Evolutionary conservation across 352 stramenopile species (phyloP), one percentile per base, ranked within the genome.

Genomic region (Phytophthora sp.): DNA sequence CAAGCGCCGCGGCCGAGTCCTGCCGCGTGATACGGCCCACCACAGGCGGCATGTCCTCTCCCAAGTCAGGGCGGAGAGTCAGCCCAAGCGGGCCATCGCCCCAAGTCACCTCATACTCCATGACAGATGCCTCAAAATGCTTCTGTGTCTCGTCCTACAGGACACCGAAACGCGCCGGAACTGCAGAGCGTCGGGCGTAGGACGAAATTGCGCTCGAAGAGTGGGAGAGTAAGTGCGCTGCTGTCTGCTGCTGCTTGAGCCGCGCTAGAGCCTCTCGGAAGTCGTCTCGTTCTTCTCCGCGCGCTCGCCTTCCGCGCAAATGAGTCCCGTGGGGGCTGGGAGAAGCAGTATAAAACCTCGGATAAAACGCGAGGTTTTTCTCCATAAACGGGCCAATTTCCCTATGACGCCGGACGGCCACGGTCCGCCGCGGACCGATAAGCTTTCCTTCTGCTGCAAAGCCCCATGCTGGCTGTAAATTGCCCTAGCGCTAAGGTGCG

Each of bases 51-150:
- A 95, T 95, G 72, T 95, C 87, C 63, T 94, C 86, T 23, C 88
- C 86, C 30, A 94, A 70, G 49, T 96, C 88, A 11, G 88, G 82
- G 15, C 88, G 86, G 39, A 96, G 76, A 62, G 86, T 96, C 60
- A 96, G 76, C 7, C 88, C 88, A 44, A 96, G 54, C 16, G 86
- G 84, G 2, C 88, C 88, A 51, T 94, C 88, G 60, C 86, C 86
- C 88, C 88, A 96, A 52, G 80, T 75, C 56, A 96, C 85, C 63
- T 96, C 84, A 70, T 96, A 96, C 75, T 96, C 88, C 88, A 95
- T 95, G 47, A 47, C 15, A 26, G 23, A 15, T 23, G 30, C 23
- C 24, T 52, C 44, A 39, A 18, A 6, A 16, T 45, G 31, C 21
- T 23, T 54, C 41, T 27, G 33, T 29, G 8, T 63, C 44, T 57